Base-by-base conservation (phyloP, 202 grass and related monocot species). In the Alloteropsis angusta region DNA sequence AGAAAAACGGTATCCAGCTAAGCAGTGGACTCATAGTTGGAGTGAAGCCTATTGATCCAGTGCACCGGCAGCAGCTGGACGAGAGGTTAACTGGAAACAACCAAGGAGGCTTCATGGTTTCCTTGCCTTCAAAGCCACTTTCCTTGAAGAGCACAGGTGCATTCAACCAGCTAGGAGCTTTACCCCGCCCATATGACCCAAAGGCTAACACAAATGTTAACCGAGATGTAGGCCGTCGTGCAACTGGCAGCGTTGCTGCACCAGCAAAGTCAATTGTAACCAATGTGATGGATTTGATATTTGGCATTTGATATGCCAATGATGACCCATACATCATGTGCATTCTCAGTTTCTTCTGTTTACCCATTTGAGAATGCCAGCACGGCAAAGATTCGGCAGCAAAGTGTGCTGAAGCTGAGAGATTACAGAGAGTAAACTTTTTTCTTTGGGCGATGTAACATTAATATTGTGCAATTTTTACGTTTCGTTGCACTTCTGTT, bases 261-360 rank as follows among this genome's bases (percentile, higher is more conserved):
- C 93, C 93, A 57, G 78, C 79, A 25, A 93, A 93, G 56, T 97
- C 93, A 34, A 28, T 93, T 87, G 50, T 97, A 56, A 79, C 90
- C 5, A 93, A 89, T 77, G 90, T 93, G 21, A 84, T 93, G 79
- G 93, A 97, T 76, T 47, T 97, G 69, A 82, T 97, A 81, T 97
- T 97, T 77, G 93, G 93, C 36, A 89, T 97, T 41, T 97, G 74
- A 65, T 61, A 57, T 66, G 82, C 10, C 65, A 72, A 42, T 60
- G 65, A 9, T 41, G 19, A 76, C 37, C 26, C 6, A 78, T 87
- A 26, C 43, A 64, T 59, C 17, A 6, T 49, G 23, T 62, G 13
- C 16, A 5, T 87, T 64, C 7, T 3, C 18, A 53, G 65, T 72
- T 71, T 26, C 21, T 49, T 78, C 16, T 66, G 48, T 52, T 72